Conservation (phyloP, 257 asterid species). For the Solanum lignicaule region DNA sequence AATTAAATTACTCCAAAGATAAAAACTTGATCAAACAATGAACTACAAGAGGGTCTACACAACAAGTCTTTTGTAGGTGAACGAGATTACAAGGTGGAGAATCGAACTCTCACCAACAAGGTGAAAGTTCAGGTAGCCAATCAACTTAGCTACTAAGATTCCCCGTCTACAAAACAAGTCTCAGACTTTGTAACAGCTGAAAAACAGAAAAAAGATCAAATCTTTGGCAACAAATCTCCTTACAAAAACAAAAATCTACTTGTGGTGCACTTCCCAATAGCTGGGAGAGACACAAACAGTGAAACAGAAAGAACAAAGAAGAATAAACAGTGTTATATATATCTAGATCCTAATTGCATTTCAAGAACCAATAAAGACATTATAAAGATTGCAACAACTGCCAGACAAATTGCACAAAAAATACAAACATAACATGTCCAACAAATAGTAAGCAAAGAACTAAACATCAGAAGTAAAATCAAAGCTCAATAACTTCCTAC, state of each 20-base stretch:
- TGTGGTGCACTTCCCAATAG: neutral
- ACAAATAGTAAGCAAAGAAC: neutral
- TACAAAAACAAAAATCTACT: neutral
- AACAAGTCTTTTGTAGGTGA: neutral
- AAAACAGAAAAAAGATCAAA: neutral
- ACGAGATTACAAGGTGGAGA: neutral
- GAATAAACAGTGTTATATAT: neutral
- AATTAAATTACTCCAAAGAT: neutral
- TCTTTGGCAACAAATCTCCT: neutral
- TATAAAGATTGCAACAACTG: neutral
- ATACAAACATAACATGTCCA: neutral
- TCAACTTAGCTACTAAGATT: neutral
- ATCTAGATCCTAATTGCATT: neutral
- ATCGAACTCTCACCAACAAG: neutral
- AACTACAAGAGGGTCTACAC: neutral
- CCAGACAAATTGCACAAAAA: neutral
- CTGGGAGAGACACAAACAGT: neutral
- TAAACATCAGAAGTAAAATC: neutral
- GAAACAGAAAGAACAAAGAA: slow-evolving; percentile 1
- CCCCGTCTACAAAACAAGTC: neutral
- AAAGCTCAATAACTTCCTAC: neutral
- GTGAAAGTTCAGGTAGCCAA: neutral
- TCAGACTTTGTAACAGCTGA: neutral
- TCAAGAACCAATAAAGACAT: neutral
- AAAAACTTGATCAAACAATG: neutral